Percentiles rank a stretch among this genome's conserved stretches.
These are phyloP conservation scores for Nyssa sinensis DNA, from an alignment of 148 eudicot species.

Conservation along the genomic window DNA sequence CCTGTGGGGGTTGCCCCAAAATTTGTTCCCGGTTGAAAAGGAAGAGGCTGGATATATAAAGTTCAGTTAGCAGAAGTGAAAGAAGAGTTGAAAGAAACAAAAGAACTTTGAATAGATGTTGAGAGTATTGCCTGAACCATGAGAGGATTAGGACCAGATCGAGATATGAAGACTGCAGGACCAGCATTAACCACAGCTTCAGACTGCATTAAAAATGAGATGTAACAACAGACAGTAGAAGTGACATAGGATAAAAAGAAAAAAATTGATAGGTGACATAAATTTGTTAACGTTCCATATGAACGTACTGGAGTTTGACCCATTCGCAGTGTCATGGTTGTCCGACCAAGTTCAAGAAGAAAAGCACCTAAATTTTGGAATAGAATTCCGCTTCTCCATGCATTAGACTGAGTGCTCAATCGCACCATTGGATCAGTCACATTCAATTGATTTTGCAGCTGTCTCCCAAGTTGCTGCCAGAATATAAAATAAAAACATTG, in stretches of 20 bases:
- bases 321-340: slow-evolving; percentile 41
- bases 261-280: not conserved
- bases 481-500: slow-evolving; percentile 15
- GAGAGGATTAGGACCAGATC: slow-evolving; percentile 55
- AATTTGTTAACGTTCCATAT: not conserved
- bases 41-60: slow-evolving; percentile 36
- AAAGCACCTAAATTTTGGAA: slow-evolving; percentile 50
- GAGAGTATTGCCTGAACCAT: slow-evolving; percentile 45
- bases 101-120: not conserved
- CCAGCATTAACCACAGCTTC: slow-evolving; percentile 52
- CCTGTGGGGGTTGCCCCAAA: slow-evolving; percentile 33
- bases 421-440: slow-evolving; percentile 38
- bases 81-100: not conserved
- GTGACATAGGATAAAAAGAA: slow-evolving; percentile 4
- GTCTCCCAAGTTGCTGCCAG: slow-evolving; percentile 41
- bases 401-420: slow-evolving; percentile 31
- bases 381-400: slow-evolving; percentile 41
- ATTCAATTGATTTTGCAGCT: slow-evolving; percentile 30
- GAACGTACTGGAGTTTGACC: slow-evolving; percentile 46
- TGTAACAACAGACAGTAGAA: slow-evolving; percentile 10
- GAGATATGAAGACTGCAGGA: slow-evolving; percentile 49
- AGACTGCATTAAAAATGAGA: slow-evolving; percentile 31
- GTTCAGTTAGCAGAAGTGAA: slow-evolving; percentile 18
- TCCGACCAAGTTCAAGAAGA: slow-evolving; percentile 57
- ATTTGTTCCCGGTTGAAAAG: slow-evolving; percentile 48